Evolutionary conservation across 129 eudicot species (phyloP).

Genomic region (Glebionis coronaria): DNA sequence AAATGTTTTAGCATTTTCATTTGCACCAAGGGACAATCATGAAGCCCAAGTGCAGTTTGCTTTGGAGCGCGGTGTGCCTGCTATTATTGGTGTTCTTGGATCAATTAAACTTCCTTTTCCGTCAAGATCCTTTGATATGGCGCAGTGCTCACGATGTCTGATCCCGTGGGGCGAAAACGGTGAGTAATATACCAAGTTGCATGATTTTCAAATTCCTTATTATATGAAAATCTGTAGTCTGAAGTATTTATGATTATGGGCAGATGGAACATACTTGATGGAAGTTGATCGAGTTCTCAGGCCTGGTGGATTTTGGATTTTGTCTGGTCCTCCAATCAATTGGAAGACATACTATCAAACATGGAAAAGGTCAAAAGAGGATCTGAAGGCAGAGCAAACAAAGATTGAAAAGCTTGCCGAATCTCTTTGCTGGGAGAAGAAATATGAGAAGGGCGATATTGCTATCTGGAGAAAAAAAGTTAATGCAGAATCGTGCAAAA

Average conservation of each 20-base stretch:
- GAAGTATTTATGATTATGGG: constrained; percentile 7
- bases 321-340: constrained; percentile 97
- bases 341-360: constrained; percentile 82
- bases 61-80: constrained; percentile 92
- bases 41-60: constrained; percentile 99
- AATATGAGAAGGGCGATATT: constrained; percentile 91
- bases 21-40: constrained; percentile 96
- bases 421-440: constrained; percentile 93
- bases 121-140: constrained; percentile 92
- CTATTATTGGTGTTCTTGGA: constrained; percentile 89
- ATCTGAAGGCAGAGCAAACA: constrained; percentile 68
- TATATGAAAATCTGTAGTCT: background rate
- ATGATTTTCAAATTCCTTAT: background rate
- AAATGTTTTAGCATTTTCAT: constrained; percentile 85
- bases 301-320: constrained; percentile 96
- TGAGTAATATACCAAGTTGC: constrained; percentile 24
- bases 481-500: constrained; percentile 61
- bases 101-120: constrained; percentile 80
- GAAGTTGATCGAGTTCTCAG: constrained; percentile 97
- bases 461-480: constrained; percentile 76
- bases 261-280: constrained; percentile 87
- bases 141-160: constrained; percentile 87
- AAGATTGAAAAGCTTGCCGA: constrained; percentile 88
- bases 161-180: constrained; percentile 87
- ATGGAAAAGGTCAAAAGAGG: constrained; percentile 88